Percentiles rank a stretch among this genome's conserved stretches.
Evolutionary conservation across 306 rosid species (phyloP).

Genomic region (Cajanus cajan): DNA sequence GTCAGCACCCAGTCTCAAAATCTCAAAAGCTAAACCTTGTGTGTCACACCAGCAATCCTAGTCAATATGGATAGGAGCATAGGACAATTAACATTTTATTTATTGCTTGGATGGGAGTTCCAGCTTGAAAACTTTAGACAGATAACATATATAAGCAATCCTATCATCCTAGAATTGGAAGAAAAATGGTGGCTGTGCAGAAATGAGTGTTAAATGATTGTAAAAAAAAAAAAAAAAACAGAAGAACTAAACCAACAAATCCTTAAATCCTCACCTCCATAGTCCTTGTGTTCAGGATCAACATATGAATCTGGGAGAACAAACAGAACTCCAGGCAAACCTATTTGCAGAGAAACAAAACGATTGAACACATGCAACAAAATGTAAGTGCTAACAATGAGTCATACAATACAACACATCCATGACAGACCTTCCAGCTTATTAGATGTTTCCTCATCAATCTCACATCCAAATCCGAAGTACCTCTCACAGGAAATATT

Average conservation of each 20-base stretch:
- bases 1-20: no score
- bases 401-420: not conserved
- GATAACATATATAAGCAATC: no score
- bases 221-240: not conserved
- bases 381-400: not conserved
- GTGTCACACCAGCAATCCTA: no score
- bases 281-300: conserved; percentile 86
- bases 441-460: conserved; percentile 91
- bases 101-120: no score
- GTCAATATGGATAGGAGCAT: no score
- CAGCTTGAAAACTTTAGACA: no score
- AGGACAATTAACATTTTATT: no score
- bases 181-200: no score
- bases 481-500: conserved; percentile 90
- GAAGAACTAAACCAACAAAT: not conserved
- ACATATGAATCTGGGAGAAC: conserved; percentile 93
- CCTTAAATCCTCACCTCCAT: conserved; percentile 63
- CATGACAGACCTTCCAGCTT: conserved; percentile 72
- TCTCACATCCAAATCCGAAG: conserved; percentile 86
- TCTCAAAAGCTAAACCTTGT: no score
- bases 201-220: no score
- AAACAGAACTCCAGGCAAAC: conserved; percentile 79
- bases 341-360: conserved; percentile 35
- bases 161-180: no score
- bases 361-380: not conserved